Evolutionary conservation across 164 flowering plant species (phyloP), one percentile per base, ranked within the genome.

Genomic region (Santalum album): DNA sequence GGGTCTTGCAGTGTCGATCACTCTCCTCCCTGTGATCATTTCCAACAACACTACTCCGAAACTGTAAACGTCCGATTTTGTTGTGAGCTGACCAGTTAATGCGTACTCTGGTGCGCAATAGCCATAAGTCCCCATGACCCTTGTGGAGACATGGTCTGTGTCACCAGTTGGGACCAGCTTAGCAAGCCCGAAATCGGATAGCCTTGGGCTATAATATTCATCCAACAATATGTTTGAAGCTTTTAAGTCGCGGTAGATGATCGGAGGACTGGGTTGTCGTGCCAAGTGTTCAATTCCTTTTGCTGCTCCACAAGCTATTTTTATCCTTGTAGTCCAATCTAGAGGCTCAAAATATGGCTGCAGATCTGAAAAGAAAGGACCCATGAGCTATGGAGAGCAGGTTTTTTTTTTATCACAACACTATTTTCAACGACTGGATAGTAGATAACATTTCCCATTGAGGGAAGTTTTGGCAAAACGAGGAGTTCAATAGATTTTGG

Each of bases 101-200:
- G 97, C 97, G 61, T 89, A 89, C 58, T 89, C 96, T 7, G 96
- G 96, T 4, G 91, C 89, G 51, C 96, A 89, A 19, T 86, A 86
- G 32, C 96, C 96, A 54, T 84, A 86, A 1, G 95, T 86, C 7
- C 95, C 96, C 95, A 89, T 86, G 35, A 89, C 95, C 61, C 90
- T 75, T 19, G 96, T 86, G 14, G 89, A 80, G 1, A 86, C 87
- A 69, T 84, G 84, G 24, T 64, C 57, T 56, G 73, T 78, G 25
- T 78, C 90, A 10, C 95, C 96, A 1, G 81, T 77, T 20, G 96
- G 96, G 25, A 90, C 95, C 7, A 84, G 61, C 66, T 84, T 86
- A 25, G 97, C 97, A 18, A 88, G 83, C 1, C 96, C 96, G 32
- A 88, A 88, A 73, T 88, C 96, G 2, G 96, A 88, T 35, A 88